Evolutionary conservation across 2,329 filamentous ascomycete genomes (phyloP), one percentile per base, ranked within the genome.

Genomic region (Gremmenia infestans): DNA sequence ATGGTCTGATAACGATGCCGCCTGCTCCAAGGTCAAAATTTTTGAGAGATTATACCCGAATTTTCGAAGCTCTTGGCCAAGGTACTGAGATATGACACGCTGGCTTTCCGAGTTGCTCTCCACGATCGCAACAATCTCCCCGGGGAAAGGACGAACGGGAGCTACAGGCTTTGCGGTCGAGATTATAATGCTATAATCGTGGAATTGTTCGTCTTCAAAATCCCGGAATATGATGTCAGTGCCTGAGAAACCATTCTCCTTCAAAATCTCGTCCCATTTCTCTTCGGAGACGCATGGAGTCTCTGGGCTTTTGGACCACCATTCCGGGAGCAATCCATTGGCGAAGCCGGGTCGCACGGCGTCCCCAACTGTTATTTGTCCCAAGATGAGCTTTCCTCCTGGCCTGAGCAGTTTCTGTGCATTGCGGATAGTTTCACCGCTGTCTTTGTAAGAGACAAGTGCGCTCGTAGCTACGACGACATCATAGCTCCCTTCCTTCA

Each of bases 261-360:
- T 22, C 14, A 55, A 25, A 5, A 47, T 28, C 14, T 46, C 3
- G 25, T 55, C 39, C 53, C 47, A 55, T 28, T 40, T 28, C 14
- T 28, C n/a, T 15, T 15, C 32, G 8, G 43, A 8, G 12, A 63
- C 15, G 12, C 50, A 37, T 17, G 60, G 53, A 48, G 32, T 45
- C 28, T 32, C 28, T 12, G 28, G 28, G 28, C 28, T 32, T 8
- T 32, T 32, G 6, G 65, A 43, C 71, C 70, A 74, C 72, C 71
- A 74, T 1, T 71, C 72, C 11, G 70, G 67, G 7, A 37, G 11
- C 4, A 50, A 22, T 19, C 15, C 15, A 40, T 17, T 37, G 17
- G 25, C 9, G 6, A 32, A 48, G 12, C 17, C 17, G 15, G 39
- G 15, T 11, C 56, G 63, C 50, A 17, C 35, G 67, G 35, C 22